Percentiles rank a stretch among this genome's conserved stretches.
Evolutionary conservation across 2,329 filamentous ascomycete genomes (phyloP).

Genomic region (Endoconidiophora polonica): DNA sequence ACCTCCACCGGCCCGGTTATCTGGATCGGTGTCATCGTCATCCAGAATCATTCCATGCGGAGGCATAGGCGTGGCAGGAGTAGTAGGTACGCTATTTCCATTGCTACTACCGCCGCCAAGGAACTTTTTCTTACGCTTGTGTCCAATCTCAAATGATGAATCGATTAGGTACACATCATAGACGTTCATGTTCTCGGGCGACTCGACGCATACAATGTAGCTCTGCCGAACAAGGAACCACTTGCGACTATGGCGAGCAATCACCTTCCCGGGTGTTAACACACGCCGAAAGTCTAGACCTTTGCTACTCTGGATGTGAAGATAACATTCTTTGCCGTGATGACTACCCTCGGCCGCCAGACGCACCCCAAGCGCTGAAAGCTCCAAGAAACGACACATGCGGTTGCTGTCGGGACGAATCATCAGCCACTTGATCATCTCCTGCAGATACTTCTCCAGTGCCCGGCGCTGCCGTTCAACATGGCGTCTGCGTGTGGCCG

Average conservation of each 20-base stretch:
- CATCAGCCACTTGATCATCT: constrained; percentile 92
- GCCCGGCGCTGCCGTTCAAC: constrained; percentile 70
- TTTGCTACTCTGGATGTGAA: constrained; percentile 83
- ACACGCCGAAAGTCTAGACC: constrained; percentile 74
- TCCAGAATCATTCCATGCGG: not conserved
- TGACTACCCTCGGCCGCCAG: constrained; percentile 91
- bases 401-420: constrained; percentile 92
- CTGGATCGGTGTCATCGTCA: constrained; percentile 12
- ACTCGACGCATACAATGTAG: constrained; percentile 96
- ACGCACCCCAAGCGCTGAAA: constrained; percentile 84
- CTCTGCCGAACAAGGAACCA: constrained; percentile 98
- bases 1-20: constrained; percentile 10
- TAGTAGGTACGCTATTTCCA: constrained; percentile 6
- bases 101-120: constrained; percentile 19
- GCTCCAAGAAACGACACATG: constrained; percentile 85
- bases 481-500: constrained; percentile 42
- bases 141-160: constrained; percentile 64
- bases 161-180: constrained; percentile 98
- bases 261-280: constrained; percentile 60
- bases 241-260: constrained; percentile 72
- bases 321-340: constrained; percentile 89
- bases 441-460: constrained; percentile 77
- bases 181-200: constrained; percentile 95
- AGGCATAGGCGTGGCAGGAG: constrained; percentile 6
- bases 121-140: constrained; percentile 50